Conservation (phyloP, 2,329 filamentous ascomycete genomes). For the Xylaria sp. region DNA sequence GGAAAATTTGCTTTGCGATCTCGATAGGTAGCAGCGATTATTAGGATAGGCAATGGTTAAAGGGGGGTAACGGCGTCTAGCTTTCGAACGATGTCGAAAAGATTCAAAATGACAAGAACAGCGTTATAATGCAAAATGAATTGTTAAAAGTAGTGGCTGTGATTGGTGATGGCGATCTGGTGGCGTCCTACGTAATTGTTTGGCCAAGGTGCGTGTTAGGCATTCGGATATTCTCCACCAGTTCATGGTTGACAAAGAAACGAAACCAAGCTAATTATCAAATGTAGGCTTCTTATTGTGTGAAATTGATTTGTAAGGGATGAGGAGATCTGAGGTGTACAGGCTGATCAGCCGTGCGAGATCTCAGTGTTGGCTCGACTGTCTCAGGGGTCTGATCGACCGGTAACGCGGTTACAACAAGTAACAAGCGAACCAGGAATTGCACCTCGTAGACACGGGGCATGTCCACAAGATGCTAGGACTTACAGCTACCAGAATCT, state of each 20-base stretch:
- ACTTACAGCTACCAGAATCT: not conserved
- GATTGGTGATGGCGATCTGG: too few relatives aligned
- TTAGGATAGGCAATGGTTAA: too few relatives aligned
- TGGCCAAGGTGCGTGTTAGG: not conserved
- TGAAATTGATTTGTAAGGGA: not conserved
- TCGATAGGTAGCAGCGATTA: too few relatives aligned
- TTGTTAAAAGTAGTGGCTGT: too few relatives aligned
- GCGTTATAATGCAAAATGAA: too few relatives aligned
- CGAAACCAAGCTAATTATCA: not conserved
- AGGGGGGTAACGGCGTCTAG: too few relatives aligned
- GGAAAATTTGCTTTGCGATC: too few relatives aligned
- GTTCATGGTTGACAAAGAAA: too few relatives aligned
- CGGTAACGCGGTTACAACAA: not conserved
- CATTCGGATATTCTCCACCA: not conserved
- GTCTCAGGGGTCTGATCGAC: not conserved
- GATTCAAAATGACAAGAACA: too few relatives aligned
- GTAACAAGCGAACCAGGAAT: not conserved
- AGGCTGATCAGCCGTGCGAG: not conserved
- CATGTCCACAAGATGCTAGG: conserved; percentile 2
- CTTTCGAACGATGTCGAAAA: too few relatives aligned
- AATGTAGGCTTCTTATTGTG: not conserved
- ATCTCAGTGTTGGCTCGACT: not conserved
- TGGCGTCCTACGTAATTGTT: not conserved
- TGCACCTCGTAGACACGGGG: conserved; percentile 8
- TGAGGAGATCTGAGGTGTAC: not conserved